phyloP scores from a whole-genome alignment of 306 rosid species.

The Datisca glomerata region DNA sequence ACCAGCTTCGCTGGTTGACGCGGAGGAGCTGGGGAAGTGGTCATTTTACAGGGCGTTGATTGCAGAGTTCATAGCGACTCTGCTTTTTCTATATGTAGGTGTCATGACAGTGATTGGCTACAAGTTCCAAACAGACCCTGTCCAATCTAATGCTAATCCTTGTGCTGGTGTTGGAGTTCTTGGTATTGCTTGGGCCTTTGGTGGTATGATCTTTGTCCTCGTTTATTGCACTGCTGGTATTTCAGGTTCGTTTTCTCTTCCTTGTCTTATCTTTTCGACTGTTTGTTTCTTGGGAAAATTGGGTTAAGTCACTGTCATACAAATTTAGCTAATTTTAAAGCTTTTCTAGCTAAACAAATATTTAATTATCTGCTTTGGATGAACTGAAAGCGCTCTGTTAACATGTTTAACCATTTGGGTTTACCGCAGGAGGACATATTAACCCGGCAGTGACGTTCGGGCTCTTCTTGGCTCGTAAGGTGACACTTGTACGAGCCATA shows the following conservation, averaged over 20 bases:
- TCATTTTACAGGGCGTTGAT: conserved; percentile 59
- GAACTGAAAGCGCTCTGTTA: no score
- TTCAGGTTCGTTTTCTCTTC: conserved; percentile 25
- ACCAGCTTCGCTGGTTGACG: conserved; percentile 41
- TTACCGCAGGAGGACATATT: conserved; percentile 49
- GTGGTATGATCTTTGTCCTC: no score
- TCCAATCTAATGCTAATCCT: conserved; percentile 1
- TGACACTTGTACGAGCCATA: conserved; percentile 52
- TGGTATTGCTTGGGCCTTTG: conserved; percentile 66
- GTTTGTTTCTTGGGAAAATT: no score
- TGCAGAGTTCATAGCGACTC: conserved; percentile 56
- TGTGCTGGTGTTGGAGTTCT: conserved; percentile 58
- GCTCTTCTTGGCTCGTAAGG: conserved; percentile 57
- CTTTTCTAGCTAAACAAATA: no score
- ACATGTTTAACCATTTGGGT: no score
- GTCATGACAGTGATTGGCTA: conserved; percentile 50
- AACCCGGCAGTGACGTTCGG: no score
- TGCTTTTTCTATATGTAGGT: conserved; percentile 53
- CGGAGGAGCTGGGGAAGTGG: conserved; percentile 45
- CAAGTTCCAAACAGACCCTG: conserved; percentile 28
- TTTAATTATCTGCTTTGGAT: no score
- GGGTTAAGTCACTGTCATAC: no score
- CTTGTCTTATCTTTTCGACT: background rate
- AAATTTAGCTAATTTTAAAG: no score
- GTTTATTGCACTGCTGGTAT: no score